A percentile compares a stretch with the other conserved stretches of the same genome.
Evolutionary conservation across 164 flowering plant genomes (phyloP).

Genomic region (Warburgia ugandensis): DNA sequence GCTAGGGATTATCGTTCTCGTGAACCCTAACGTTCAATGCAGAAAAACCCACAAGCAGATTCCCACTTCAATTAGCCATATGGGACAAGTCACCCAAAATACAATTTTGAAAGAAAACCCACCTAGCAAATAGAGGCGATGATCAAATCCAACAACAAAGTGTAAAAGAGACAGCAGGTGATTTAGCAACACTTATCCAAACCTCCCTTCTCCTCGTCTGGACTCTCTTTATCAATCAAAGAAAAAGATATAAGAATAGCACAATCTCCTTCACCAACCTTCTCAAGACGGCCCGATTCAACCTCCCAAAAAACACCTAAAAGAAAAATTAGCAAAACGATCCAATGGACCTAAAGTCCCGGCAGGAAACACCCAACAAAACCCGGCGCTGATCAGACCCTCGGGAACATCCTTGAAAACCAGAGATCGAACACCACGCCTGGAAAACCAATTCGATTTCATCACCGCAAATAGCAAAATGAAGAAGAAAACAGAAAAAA

Average conservation of each 20-base stretch:
- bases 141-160: neutral
- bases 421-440: neutral
- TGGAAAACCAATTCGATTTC: neutral
- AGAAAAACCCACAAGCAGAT: neutral
- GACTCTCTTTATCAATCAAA: neutral
- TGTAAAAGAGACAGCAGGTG: neutral
- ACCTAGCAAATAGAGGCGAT: neutral
- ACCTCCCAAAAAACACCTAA: neutral
- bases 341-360: neutral
- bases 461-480: neutral
- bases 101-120: neutral
- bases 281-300: neutral
- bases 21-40: too few species aligned
- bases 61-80: neutral
- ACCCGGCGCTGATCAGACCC: constrained; percentile 2
- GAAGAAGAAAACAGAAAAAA: neutral
- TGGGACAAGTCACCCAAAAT: neutral
- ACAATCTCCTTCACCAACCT: neutral
- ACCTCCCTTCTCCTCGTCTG: neutral
- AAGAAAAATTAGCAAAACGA: neutral
- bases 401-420: constrained; percentile 1
- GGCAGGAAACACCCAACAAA: neutral
- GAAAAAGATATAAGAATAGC: neutral
- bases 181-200: neutral
- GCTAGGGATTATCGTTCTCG: too few species aligned